Evolutionary conservation across 768 basidiomycete species (phyloP).

Genomic region (Butyriboletus loyo): DNA sequence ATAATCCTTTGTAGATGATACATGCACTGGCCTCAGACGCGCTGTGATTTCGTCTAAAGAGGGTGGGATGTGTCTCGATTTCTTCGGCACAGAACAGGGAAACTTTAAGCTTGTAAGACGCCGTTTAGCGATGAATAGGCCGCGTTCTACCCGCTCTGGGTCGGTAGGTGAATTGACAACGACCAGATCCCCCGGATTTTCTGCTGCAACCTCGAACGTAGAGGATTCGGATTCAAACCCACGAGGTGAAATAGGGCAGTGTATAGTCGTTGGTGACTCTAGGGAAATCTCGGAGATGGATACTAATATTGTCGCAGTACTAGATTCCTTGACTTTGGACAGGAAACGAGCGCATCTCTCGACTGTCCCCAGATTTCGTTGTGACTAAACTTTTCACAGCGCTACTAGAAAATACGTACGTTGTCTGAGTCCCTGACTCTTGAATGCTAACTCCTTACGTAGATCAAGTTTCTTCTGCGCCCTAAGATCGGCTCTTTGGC

Average conservation of each 20-base stretch:
- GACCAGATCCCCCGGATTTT: constrained; percentile 9
- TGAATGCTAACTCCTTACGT: constrained; percentile 71
- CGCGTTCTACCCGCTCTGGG: constrained; percentile 54
- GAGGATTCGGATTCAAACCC: constrained; percentile 62
- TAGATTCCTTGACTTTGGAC: constrained; percentile 67
- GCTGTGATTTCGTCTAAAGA: constrained; percentile 78
- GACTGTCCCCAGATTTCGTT: constrained; percentile 36
- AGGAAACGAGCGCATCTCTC: constrained; percentile 75
- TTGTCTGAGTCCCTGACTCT: constrained; percentile 71
- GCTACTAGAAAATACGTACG: constrained; percentile 41
- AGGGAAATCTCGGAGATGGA: constrained; percentile 61
- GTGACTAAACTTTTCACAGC: background rate
- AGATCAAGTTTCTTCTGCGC: constrained; percentile 54
- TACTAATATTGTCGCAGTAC: constrained; percentile 53
- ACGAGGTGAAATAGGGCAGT: constrained; percentile 66
- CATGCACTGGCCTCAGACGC: constrained; percentile 38
- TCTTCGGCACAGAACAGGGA: constrained; percentile 2
- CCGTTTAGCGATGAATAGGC: constrained; percentile 33
- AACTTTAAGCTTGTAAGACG: constrained; percentile 12
- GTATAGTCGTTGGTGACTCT: constrained; percentile 67
- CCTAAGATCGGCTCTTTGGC: constrained; percentile 46
- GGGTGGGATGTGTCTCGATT: constrained; percentile 40
- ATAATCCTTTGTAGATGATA: constrained; percentile 17
- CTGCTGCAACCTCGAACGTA: constrained; percentile 48
- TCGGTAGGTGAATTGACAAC: background rate